phyloP scores from a whole-genome alignment of 805 yeast species.

The Sugiyamaella chiloensis region DNA sequence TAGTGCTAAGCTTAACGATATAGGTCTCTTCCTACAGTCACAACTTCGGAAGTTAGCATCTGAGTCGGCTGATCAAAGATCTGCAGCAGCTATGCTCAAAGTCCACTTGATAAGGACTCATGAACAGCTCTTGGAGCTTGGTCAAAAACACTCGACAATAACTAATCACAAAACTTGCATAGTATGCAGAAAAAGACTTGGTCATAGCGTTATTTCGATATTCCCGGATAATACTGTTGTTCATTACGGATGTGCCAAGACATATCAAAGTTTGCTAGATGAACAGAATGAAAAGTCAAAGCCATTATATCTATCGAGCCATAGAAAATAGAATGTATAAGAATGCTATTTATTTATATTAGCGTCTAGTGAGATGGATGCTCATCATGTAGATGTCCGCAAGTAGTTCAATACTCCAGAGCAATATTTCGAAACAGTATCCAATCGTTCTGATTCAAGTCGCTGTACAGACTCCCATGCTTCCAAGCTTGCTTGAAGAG shows the following conservation, averaged over 20 bases:
- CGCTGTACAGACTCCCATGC: constrained; percentile 48
- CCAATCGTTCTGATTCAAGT: constrained; percentile 49
- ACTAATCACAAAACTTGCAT: constrained; percentile 50
- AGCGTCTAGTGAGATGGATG: not conserved
- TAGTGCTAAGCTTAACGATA: constrained; percentile 41
- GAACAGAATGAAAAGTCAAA: constrained; percentile 4
- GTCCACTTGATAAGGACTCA: constrained; percentile 49
- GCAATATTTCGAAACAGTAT: constrained; percentile 70
- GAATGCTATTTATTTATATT: not conserved
- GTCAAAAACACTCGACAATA: constrained; percentile 37
- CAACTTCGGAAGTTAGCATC: constrained; percentile 44
- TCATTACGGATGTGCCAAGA: constrained; percentile 55
- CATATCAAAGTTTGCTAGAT: constrained; percentile 18
- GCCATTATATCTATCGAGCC: constrained; percentile 5
- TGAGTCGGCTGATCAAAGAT: constrained; percentile 38
- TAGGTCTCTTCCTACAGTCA: constrained; percentile 45
- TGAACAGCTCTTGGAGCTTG: constrained; percentile 40
- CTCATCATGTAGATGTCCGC: constrained; percentile 18
- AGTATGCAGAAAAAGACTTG: constrained; percentile 56
- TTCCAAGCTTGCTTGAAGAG: constrained; percentile 46
- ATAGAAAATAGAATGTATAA: not conserved
- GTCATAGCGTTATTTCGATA: constrained; percentile 51
- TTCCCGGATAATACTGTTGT: constrained; percentile 44
- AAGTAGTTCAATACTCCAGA: constrained; percentile 72
- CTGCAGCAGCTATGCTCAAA: constrained; percentile 51